phyloP scores from a whole-genome alignment of 2,329 filamentous ascomycete genomes.

The Cercospora sesami region DNA sequence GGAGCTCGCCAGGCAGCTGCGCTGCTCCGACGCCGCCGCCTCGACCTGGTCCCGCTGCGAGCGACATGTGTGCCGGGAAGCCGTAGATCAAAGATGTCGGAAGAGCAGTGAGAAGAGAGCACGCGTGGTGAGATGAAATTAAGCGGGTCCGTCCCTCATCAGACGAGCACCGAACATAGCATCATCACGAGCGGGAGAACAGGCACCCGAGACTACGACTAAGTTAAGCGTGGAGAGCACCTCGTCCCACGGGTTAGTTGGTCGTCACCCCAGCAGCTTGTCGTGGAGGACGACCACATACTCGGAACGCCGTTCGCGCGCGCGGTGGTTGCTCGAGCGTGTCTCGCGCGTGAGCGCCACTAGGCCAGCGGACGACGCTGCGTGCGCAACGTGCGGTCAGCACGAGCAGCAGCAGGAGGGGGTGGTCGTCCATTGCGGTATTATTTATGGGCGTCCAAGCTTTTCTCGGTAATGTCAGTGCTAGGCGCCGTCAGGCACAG shows the following conservation, averaged over 20 bases:
- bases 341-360: neutral
- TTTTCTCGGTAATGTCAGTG: neutral
- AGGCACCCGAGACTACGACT: neutral
- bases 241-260: neutral
- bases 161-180: constrained; percentile 3
- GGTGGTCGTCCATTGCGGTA: neutral
- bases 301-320: neutral
- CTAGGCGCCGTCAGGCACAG: constrained; percentile 7
- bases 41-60: constrained; percentile 61
- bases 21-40: constrained; percentile 43
- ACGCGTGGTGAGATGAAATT: neutral
- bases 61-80: constrained; percentile 51
- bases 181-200: constrained; percentile 1
- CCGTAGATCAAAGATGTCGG: neutral
- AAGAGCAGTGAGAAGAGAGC: neutral
- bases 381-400: neutral
- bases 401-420: neutral
- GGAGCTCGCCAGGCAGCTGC: constrained; percentile 49
- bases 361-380: neutral
- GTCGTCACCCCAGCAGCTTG: neutral
- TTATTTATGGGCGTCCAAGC: constrained; percentile 2
- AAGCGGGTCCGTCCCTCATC: neutral
- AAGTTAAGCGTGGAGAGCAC: neutral
- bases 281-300: neutral
- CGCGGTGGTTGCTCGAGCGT: neutral